Base-by-base conservation (phyloP, 306 rosid genomes). In the Vigna mungo region DNA sequence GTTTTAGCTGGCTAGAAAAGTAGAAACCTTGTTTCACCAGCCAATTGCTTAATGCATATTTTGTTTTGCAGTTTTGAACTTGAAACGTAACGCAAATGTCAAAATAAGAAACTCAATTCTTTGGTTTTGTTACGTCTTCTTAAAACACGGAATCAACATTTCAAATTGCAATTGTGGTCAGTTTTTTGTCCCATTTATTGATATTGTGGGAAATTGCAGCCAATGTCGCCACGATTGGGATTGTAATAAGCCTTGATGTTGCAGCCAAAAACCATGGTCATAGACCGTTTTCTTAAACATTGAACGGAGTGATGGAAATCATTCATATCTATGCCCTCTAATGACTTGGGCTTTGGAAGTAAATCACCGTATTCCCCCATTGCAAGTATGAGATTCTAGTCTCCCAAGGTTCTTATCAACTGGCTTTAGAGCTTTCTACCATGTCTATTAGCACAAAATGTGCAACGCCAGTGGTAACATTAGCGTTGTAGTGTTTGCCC, bases 41-140 rank as follows among this genome's bases (percentile, higher is more conserved):
- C 39, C 5, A 36, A 36, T 59, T 7, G 60, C 73, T 36, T 21
- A 64, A 51, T 37, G 36, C 54, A 63, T 63, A 21, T 75, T 63
- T 69, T 59, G 27, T 70, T 68, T 65, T 65, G 12, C 53, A 39
- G 56, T 27, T 76, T 32, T 60, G 23, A 68, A 68, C 18, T 76
- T n/a, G 20, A 52, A 68, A 68, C 46, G 60, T 59, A 36, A 49
- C 30, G 32, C 48, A 80, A 41, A 34, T 32, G 18, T 46, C 56
- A 30, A 68, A 14, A 58, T 55, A 39, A 16, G 68, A 62, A 71
- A 62, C 34, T 62, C 3, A 54, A 55, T 55, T 23, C 37, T n/a
- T 48, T 72, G 67, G 23, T 74, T 80, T 18, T 52, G 21, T 41
- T 56, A 41, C 55, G 74, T 9, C 30, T 14, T 72, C 52, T 43